Conservation (phyloP, 306 rosid genomes). For the Prunus davidiana region DNA sequence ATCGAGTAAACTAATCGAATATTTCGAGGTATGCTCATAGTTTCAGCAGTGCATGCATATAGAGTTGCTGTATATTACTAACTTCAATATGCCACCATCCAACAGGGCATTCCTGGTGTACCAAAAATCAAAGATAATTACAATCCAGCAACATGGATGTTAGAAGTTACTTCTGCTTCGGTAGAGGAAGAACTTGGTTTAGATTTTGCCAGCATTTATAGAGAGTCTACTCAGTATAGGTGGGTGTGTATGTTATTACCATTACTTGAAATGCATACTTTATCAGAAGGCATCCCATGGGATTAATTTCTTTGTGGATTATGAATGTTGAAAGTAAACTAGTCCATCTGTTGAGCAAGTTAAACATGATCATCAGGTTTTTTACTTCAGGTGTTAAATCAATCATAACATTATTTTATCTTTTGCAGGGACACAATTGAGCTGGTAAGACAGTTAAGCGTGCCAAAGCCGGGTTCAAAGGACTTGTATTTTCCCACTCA, state of each 20-base stretch:
- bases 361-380: background rate
- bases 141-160: conserved; percentile 82
- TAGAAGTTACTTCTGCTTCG: conserved; percentile 61
- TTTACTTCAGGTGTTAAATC: background rate
- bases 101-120: conserved; percentile 63
- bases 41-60: background rate
- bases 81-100: conserved; percentile 21
- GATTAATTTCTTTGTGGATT: too few species aligned
- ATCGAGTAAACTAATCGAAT: conserved; percentile 62
- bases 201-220: conserved; percentile 58
- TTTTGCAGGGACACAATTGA: conserved; percentile 52
- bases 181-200: conserved; percentile 48
- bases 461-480: conserved; percentile 43
- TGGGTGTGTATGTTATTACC: too few species aligned
- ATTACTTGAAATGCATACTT: too few species aligned
- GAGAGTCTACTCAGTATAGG: conserved; percentile 48
- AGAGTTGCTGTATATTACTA: background rate
- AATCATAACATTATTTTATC: background rate
- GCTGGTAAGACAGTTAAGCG: conserved; percentile 48
- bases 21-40: conserved; percentile 58
- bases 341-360: background rate
- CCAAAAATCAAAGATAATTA: conserved; percentile 59
- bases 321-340: too few species aligned
- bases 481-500: conserved; percentile 60
- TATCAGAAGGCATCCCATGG: background rate